Evolutionary conservation across 2,329 filamentous ascomycete genomes (phyloP).

Genomic region (Xylaria sp.): DNA sequence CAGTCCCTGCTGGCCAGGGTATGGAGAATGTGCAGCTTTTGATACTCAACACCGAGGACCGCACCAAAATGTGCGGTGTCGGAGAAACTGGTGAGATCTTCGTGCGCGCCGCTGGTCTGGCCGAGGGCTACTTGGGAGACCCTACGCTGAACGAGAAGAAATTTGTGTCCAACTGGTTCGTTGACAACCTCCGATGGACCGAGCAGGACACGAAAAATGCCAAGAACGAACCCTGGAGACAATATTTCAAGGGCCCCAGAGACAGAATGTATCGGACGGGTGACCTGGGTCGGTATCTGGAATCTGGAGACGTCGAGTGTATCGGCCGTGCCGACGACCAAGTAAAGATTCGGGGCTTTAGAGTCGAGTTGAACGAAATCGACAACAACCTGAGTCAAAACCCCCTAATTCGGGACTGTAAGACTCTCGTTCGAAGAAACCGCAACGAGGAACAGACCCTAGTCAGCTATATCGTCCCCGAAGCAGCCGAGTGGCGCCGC

Average conservation of each 20-base stretch:
- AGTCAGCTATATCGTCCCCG: constrained; percentile 86
- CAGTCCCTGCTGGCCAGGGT: constrained; percentile 75
- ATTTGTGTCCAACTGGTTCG: constrained; percentile 82
- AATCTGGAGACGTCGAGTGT: constrained; percentile 18
- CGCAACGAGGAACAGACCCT: constrained; percentile 79
- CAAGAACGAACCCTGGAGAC: constrained; percentile 66
- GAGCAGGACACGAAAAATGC: constrained; percentile 53
- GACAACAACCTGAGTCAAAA: constrained; percentile 74
- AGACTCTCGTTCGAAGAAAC: constrained; percentile 78
- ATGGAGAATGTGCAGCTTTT: constrained; percentile 88
- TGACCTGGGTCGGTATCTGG: constrained; percentile 61
- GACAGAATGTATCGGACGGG: constrained; percentile 86
- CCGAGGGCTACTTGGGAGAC: constrained; percentile 59
- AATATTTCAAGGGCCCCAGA: constrained; percentile 72
- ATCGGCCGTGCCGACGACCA: constrained; percentile 80
- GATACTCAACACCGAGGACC: constrained; percentile 58
- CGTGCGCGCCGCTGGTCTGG: constrained; percentile 58
- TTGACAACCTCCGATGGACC: constrained; percentile 65
- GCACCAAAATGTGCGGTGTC: constrained; percentile 65
- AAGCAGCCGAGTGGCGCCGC: constrained; percentile 59
- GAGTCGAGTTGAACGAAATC: constrained; percentile 92
- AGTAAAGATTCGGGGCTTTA: constrained; percentile 93
- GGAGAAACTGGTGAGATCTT: constrained; percentile 83
- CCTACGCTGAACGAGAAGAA: constrained; percentile 61
- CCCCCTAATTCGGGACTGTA: constrained; percentile 73